Percentiles rank a stretch among this genome's conserved stretches.
phyloP scores from a whole-genome alignment of 805 yeast genomes.

The Cyberlindnera misumaiensis region DNA sequence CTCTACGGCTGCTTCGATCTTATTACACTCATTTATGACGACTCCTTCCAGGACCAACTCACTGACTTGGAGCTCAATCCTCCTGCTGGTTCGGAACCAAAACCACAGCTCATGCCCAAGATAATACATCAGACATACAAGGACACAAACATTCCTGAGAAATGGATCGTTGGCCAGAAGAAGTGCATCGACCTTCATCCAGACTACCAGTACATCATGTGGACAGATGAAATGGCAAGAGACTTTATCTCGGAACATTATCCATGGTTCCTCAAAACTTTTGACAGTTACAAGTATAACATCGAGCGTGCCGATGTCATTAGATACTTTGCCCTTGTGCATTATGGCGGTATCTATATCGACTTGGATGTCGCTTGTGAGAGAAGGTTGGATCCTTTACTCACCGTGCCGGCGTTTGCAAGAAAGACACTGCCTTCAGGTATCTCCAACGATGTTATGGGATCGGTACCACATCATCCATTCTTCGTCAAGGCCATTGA shows the following conservation, averaged over 20 bases:
- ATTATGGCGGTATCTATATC: conserved; percentile 85
- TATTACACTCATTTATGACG: conserved; percentile 68
- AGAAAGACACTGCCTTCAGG: conserved; percentile 88
- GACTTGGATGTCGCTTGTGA: conserved; percentile 89
- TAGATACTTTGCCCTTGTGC: conserved; percentile 74
- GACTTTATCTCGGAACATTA: conserved; percentile 72
- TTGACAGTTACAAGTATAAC: conserved; percentile 71
- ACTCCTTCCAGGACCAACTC: conserved; percentile 57
- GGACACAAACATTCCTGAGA: conserved; percentile 67
- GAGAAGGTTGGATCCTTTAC: conserved; percentile 69
- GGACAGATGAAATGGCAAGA: conserved; percentile 85
- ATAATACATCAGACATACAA: conserved; percentile 93
- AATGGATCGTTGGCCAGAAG: conserved; percentile 75
- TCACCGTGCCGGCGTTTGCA: conserved; percentile 78
- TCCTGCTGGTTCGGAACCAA: conserved; percentile 31
- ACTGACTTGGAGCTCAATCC: conserved; percentile 58
- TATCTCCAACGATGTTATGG: conserved; percentile 90
- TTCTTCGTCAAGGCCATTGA: conserved; percentile 69
- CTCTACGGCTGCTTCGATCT: conserved; percentile 62
- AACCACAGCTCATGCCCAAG: conserved; percentile 67
- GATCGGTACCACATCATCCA: conserved; percentile 80
- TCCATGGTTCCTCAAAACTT: conserved; percentile 80
- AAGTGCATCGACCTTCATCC: conserved; percentile 75
- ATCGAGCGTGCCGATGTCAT: conserved; percentile 90
- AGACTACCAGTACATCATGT: conserved; percentile 78